Evolutionary conservation across 331 rosid genomes (phyloP).

Genomic region (Telfairia occidentalis): DNA sequence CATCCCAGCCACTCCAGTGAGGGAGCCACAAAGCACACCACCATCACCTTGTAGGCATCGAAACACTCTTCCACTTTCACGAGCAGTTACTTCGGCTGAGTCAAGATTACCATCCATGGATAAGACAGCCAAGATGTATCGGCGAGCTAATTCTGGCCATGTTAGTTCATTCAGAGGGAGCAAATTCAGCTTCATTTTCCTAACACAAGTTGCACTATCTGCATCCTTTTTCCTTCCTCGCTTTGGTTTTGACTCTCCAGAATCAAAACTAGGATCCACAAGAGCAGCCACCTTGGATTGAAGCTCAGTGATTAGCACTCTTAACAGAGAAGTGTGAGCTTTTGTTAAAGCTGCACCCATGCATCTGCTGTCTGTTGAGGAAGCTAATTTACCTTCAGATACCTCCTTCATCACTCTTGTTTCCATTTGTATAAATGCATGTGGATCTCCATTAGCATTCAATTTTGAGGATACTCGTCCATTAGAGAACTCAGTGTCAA

Average conservation of each 20-base stretch:
- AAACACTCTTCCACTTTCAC: slow-evolving; percentile 90
- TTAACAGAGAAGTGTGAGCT: slow-evolving; percentile 71
- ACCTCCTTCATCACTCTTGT: slow-evolving; percentile 75
- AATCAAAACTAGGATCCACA: slow-evolving; percentile 90
- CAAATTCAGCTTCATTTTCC: slow-evolving; percentile 57
- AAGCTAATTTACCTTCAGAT: slow-evolving; percentile 56
- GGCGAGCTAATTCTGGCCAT: slow-evolving; percentile 93
- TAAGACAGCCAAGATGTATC: slow-evolving; percentile 73
- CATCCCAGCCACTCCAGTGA: slow-evolving; percentile 95
- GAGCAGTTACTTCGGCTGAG: slow-evolving; percentile 68
- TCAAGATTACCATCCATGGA: slow-evolving; percentile 93
- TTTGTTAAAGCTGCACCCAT: slow-evolving; percentile 75
- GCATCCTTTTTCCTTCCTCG: slow-evolving; percentile 93
- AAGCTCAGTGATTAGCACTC: slow-evolving; percentile 75
- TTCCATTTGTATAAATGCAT: slow-evolving; percentile 69
- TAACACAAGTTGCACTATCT: slow-evolving; percentile 47
- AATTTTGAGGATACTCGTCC: slow-evolving; percentile 23
- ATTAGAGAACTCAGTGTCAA: slow-evolving; percentile 25
- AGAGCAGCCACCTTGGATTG: slow-evolving; percentile 81
- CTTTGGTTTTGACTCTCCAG: slow-evolving; percentile 71
- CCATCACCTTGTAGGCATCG: slow-evolving; percentile 98
- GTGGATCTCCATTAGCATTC: slow-evolving; percentile 42
- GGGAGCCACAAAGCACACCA: slow-evolving; percentile 97
- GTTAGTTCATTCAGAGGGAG: slow-evolving; percentile 90
- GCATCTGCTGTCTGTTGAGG: slow-evolving; percentile 60